A percentile compares a stretch with the other conserved stretches of the same genome.
Conservation (phyloP, 441 rosid species). For the Erysimum pusillum region DNA sequence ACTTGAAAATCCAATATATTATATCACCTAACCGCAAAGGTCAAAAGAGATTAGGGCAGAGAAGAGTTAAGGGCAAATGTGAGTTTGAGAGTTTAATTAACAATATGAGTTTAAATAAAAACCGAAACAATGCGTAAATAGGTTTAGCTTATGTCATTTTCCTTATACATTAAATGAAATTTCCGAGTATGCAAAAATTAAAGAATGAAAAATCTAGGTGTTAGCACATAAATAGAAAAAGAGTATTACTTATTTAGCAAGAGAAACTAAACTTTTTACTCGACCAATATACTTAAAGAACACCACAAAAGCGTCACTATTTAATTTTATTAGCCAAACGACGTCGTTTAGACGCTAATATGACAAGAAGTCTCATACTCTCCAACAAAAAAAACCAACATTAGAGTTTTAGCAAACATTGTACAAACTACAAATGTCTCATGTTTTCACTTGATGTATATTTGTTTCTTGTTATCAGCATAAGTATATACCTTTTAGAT, state of each 20-base stretch:
- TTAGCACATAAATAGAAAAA: constrained; percentile 1
- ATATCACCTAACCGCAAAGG: constrained; percentile 31
- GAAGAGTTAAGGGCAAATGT: constrained; percentile 14
- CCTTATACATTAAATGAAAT: neutral
- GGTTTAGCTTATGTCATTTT: neutral
- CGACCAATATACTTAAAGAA: neutral
- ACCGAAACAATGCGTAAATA: too few species aligned
- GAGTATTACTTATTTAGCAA: neutral
- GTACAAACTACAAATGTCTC: neutral
- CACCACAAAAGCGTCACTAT: neutral
- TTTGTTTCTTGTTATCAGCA: constrained; percentile 14
- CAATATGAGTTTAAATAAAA: neutral
- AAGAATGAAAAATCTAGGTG: constrained; percentile 8
- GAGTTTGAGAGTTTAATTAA: neutral
- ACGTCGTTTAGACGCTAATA: neutral
- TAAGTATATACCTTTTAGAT: too few species aligned
- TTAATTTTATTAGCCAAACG: too few species aligned
- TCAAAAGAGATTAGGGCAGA: constrained; percentile 26
- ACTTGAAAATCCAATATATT: constrained; percentile 32
- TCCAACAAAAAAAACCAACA: constrained; percentile 13
- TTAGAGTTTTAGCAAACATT: constrained; percentile 15
- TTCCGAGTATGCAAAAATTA: neutral
- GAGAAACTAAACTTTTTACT: constrained; percentile 5
- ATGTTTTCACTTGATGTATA: constrained; percentile 1
- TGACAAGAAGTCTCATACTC: neutral